Evolutionary conservation across 225 moss, liverwort and hornwort genomes (phyloP).

Genomic region (Anthoceros angustus): DNA sequence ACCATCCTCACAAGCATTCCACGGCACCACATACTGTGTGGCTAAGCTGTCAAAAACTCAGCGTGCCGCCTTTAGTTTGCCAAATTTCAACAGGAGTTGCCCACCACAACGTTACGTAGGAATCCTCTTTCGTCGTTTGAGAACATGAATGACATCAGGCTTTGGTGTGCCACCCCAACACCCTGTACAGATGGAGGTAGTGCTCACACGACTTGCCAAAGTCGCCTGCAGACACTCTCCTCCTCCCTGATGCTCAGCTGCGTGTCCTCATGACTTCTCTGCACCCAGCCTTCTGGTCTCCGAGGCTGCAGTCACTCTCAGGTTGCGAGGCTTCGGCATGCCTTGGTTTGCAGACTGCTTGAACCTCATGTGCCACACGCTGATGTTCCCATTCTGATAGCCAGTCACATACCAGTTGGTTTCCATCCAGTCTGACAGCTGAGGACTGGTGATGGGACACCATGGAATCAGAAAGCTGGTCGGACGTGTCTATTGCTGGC

Average conservation of each 20-base stretch:
- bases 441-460: constrained; percentile 79
- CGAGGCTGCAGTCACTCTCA: neutral
- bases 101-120: too few relatives aligned
- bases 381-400: constrained; percentile 71
- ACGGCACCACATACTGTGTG: too few relatives aligned
- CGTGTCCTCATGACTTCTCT: constrained; percentile 12
- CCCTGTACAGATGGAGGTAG: constrained; percentile 63
- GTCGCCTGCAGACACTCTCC: constrained; percentile 25
- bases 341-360: constrained; percentile 14
- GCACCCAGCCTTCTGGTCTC: neutral
- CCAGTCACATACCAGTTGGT: constrained; percentile 92
- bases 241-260: constrained; percentile 6
- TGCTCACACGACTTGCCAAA: constrained; percentile 78
- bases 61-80: too few relatives aligned
- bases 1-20: too few relatives aligned
- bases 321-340: constrained; percentile 4
- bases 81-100: too few relatives aligned
- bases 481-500: constrained; percentile 70
- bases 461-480: constrained; percentile 42
- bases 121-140: too few relatives aligned
- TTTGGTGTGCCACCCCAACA: constrained; percentile 71
- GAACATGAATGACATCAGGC: too few relatives aligned
- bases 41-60: too few relatives aligned
- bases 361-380: constrained; percentile 70
- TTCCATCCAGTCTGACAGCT: constrained; percentile 74